phyloP scores from a whole-genome alignment of 2,329 filamentous ascomycete genomes.

The Chaetoscypha palmicola region DNA sequence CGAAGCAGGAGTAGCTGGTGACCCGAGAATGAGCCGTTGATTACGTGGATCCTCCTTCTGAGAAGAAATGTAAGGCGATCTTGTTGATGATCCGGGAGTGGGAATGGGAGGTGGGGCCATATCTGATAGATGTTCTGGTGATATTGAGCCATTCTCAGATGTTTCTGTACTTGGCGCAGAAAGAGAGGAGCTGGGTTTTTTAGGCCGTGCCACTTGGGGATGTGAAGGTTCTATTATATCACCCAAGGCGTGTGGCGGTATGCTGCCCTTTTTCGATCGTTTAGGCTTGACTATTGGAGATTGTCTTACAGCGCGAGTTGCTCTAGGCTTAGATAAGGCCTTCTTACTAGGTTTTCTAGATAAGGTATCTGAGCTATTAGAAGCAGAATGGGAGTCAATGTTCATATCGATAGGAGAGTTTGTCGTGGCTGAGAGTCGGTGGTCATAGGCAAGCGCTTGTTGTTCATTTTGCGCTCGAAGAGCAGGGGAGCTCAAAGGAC shows the following conservation, averaged over 20 bases:
- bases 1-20: conserved; percentile 79
- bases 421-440: conserved; percentile 32
- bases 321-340: conserved; percentile 20
- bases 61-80: conserved; percentile 60
- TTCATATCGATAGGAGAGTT: conserved; percentile 30
- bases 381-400: conserved; percentile 24
- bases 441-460: conserved; percentile 32
- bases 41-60: conserved; percentile 40
- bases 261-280: conserved; percentile 39
- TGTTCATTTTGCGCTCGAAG: conserved; percentile 64
- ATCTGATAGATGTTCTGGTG: conserved; percentile 55
- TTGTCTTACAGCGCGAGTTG: conserved; percentile 30
- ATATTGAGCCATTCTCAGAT: conserved; percentile 58
- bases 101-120: conserved; percentile 65
- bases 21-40: conserved; percentile 28
- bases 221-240: conserved; percentile 31
- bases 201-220: conserved; percentile 32
- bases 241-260: conserved; percentile 36
- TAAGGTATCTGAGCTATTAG: conserved; percentile 18
- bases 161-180: conserved; percentile 39
- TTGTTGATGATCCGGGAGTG: conserved; percentile 53
- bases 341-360: conserved; percentile 22
- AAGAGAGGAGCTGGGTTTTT: conserved; percentile 30
- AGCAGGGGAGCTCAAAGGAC: conserved; percentile 73
- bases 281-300: conserved; percentile 35